phyloP scores from a whole-genome alignment of 345 rosid species.

The Corchorus olitorius region DNA sequence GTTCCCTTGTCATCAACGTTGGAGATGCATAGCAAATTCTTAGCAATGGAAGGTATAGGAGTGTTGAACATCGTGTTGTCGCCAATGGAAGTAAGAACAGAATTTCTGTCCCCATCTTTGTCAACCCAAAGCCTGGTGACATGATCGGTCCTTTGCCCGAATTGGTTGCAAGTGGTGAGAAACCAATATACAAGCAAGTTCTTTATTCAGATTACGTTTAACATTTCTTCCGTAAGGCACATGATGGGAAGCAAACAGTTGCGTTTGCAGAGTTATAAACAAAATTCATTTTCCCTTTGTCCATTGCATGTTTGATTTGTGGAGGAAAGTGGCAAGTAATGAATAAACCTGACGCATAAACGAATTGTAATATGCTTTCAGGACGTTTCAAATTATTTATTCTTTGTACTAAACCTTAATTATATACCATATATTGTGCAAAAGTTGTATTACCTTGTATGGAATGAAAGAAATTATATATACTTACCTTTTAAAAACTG shows the following conservation, averaged over 20 bases:
- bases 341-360: too few species aligned
- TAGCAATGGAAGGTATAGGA: constrained; percentile 27
- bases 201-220: constrained; percentile 27
- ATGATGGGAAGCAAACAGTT: constrained; percentile 28
- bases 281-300: too few species aligned
- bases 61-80: constrained; percentile 29
- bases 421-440: too few species aligned
- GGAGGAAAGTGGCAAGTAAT: too few species aligned
- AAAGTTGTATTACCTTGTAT: too few species aligned
- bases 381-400: too few species aligned
- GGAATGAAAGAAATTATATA: too few species aligned
- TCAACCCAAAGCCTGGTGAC: constrained; percentile 16
- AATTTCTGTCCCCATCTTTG: constrained; percentile 29
- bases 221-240: constrained; percentile 28
- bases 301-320: too few species aligned
- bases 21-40: constrained; percentile 31
- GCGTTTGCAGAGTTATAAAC: constrained; percentile 1
- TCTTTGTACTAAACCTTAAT: too few species aligned
- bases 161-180: constrained; percentile 17
- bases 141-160: constrained; percentile 22
- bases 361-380: too few species aligned
- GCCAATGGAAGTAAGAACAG: constrained; percentile 20
- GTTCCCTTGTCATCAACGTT: constrained; percentile 28
- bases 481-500: too few species aligned
- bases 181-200: constrained; percentile 18